Conservation (phyloP, 768 basidiomycete species). For the Phylloporus arenicola region DNA sequence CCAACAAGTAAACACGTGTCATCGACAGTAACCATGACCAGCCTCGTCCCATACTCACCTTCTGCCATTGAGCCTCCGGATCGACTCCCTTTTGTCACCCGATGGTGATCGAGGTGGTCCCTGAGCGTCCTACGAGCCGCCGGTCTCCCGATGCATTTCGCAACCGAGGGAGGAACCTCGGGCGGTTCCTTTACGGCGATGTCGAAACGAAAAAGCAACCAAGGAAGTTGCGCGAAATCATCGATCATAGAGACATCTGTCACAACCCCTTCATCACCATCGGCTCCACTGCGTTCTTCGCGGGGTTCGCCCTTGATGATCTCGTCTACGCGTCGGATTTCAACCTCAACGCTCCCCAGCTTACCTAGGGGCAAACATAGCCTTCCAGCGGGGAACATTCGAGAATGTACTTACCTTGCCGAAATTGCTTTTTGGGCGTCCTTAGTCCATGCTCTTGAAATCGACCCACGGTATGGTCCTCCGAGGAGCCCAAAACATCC, state of each 20-base stretch:
- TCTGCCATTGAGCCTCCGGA: neutral
- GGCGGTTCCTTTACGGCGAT: neutral
- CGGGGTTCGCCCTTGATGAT: slow-evolving; percentile 6
- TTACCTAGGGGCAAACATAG: neutral
- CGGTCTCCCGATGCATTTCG: neutral
- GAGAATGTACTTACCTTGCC: neutral
- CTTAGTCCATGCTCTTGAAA: slow-evolving; percentile 8
- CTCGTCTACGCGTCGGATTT: slow-evolving; percentile 12
- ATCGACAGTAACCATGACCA: neutral
- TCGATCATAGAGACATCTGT: slow-evolving; percentile 11
- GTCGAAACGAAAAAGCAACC: slow-evolving; percentile 13
- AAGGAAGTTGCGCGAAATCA: slow-evolving; percentile 7
- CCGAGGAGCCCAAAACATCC: slow-evolving; percentile 6
- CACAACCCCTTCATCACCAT: neutral
- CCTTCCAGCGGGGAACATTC: neutral
- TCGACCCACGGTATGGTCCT: neutral
- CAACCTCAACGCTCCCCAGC: slow-evolving; percentile 9
- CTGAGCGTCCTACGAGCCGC: neutral
- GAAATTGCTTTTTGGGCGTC: slow-evolving; percentile 2
- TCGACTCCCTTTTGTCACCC: neutral
- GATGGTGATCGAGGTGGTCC: neutral
- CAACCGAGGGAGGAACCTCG: neutral
- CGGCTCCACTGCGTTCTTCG: neutral
- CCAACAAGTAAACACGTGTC: neutral
- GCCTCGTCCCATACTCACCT: neutral